Base-by-base conservation (phyloP, 176 grass and related monocot species). In the Oryza glaberrima region DNA sequence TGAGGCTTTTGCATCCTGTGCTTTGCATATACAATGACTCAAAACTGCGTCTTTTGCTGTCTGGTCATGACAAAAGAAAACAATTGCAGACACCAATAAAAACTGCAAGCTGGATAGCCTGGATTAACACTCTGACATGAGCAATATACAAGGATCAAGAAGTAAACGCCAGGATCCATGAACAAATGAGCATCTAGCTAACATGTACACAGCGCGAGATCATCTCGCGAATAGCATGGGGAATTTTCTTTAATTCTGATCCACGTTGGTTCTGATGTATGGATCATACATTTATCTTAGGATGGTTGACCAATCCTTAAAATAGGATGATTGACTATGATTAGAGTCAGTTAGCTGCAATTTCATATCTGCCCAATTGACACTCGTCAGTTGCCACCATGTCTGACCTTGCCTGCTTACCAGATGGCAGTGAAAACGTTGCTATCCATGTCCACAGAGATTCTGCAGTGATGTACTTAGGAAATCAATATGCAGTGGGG, bases 221-320 rank as follows among this genome's bases (percentile, higher is more conserved):
- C 35, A 8, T 38, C 69, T 20, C 54, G 20, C 56, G 7, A 61
- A 61, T 22, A 22, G 20, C 56, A 61, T 22, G 56, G 5, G 56
- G 7, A 22, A 22, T 61, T 61, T 61, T 61, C 19, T 61, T 61
- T 61, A 22, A 61, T 61, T 61, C 20, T 61, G 56, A 61, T n/a
- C 17, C 56, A 22, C 56, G 56, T 61, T 61, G 56, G 19, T 61
- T 61, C 6, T 61, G 56, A 69, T 38, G 65, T 47, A 77, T 30
- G 15, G 26, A 74, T 43, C 40, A 46, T 68, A 47, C 11, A 35
- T 47, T 2, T 78, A 72, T 72, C 47, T 64, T 3, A 58, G 47
- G 43, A 72, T 78, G 75, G 67, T 78, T 85, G 75, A 85, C 75
- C 40, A 13, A 20, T 47, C 13, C 12, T 54, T 75, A 49, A 30